Base-by-base conservation (phyloP, 2,329 filamentous ascomycete genomes). In the Cytospora leucostoma region DNA sequence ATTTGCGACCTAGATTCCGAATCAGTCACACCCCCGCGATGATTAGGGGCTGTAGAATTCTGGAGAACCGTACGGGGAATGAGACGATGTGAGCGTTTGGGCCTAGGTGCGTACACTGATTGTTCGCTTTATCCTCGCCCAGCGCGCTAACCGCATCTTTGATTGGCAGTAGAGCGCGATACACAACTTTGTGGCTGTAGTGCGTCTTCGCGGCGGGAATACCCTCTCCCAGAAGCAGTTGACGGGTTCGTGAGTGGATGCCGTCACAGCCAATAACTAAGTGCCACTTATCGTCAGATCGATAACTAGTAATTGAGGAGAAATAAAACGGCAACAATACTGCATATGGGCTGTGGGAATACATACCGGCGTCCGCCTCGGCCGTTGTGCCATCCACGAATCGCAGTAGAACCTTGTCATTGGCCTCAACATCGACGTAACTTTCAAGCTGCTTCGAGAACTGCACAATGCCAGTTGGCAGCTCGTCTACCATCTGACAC, bases 231-330 rank as follows among this genome's bases (percentile, higher is more conserved):
- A 88, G 74, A 7, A 89, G 72, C 2, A 84, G 70, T 33, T 80
- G 72, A 17, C 87, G 75, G 2, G 82, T 80, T 34, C 77, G 76
- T 2, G 80, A 83, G 71, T 87, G 87, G 69, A 88, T 84, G 0
- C 86, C 86, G 71, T 88, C 86, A 67, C 84, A 86, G 1, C 83
- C 84, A 49, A 88, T 73, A 0, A 85, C 69, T n/a, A n/a, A n/a
- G n/a, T n/a, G n/a, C n/a, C n/a, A n/a, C n/a, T n/a, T n/a, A n/a
- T n/a, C n/a, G n/a, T n/a, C n/a, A n/a, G n/a, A n/a, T n/a, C n/a
- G n/a, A n/a, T n/a, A n/a, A n/a, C n/a, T n/a, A n/a, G n/a, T n/a
- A n/a, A n/a, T n/a, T n/a, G n/a, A n/a, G n/a, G n/a, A n/a, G n/a
- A n/a, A n/a, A n/a, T n/a, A n/a, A n/a, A n/a, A n/a, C n/a, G n/a